Evolutionary conservation across 345 rosid species (phyloP).

Genomic region (Dipteronia dyeriana): DNA sequence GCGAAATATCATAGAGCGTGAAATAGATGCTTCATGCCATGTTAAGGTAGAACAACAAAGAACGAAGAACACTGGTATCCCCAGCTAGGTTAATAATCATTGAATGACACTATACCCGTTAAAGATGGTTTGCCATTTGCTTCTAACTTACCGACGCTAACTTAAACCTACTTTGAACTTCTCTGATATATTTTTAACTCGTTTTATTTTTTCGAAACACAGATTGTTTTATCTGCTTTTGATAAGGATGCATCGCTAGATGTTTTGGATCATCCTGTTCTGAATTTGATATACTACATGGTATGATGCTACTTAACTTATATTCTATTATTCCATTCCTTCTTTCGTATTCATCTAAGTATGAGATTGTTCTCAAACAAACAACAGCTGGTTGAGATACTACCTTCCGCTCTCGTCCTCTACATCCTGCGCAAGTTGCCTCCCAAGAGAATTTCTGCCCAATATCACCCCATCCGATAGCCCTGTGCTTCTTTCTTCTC

Average conservation of each 20-base stretch:
- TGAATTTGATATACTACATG: conserved; percentile 91
- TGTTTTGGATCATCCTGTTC: conserved; percentile 88
- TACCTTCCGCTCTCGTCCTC: conserved; percentile 93
- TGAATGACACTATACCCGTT: not conserved
- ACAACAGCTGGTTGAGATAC: conserved; percentile 87
- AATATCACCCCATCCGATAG: conserved; percentile 89
- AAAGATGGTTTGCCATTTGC: conserved; percentile 4
- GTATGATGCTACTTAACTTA: conserved; percentile 40
- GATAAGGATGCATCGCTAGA: conserved; percentile 75
- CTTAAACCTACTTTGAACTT: not conserved
- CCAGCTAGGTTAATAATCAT: not conserved
- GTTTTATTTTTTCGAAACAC: conserved; percentile 22
- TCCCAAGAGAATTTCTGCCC: conserved; percentile 89
- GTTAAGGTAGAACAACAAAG: not conserved
- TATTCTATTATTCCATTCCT: not conserved
- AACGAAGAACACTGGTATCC: not conserved
- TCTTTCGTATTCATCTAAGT: conserved; percentile 1
- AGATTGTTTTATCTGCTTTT: conserved; percentile 86
- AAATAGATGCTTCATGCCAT: not conserved
- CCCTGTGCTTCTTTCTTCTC: not conserved
- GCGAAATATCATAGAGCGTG: not conserved
- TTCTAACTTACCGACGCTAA: not conserved
- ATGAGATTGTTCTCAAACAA: conserved; percentile 19
- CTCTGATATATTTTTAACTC: not conserved
- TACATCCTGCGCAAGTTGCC: conserved; percentile 92